Evolutionary conservation across 352 stramenopile genomes (phyloP).

Genomic region (Pythium aphanidermatum): DNA sequence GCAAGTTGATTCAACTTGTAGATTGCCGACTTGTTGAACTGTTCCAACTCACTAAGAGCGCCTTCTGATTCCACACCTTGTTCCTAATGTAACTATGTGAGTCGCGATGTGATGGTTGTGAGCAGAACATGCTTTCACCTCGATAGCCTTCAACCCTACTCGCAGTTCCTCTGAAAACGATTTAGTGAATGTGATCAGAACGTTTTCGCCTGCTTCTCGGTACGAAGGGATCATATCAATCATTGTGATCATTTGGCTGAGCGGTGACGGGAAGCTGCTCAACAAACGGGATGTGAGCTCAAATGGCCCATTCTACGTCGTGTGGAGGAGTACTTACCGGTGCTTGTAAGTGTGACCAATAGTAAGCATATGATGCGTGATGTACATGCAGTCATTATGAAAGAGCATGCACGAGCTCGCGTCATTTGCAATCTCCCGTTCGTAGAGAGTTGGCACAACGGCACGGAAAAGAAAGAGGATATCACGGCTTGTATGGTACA

Average conservation of each 20-base stretch:
- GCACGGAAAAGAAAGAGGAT: conserved; percentile 67
- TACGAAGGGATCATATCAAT: conserved; percentile 72
- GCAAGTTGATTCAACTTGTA: conserved; percentile 64
- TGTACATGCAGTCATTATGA: conserved; percentile 84
- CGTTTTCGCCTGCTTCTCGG: conserved; percentile 49
- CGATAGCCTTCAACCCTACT: conserved; percentile 27
- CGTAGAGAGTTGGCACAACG: conserved; percentile 61
- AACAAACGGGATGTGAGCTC: neutral
- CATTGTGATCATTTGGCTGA: conserved; percentile 68
- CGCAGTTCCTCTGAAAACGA: conserved; percentile 40
- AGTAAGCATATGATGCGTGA: conserved; percentile 73
- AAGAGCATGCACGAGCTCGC: conserved; percentile 65
- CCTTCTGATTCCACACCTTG: conserved; percentile 8
- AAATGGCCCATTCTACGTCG: neutral
- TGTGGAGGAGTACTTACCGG: conserved; percentile 25
- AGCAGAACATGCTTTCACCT: conserved; percentile 40
- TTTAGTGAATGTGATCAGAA: conserved; percentile 38
- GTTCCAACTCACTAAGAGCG: conserved; percentile 29
- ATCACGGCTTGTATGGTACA: conserved; percentile 81
- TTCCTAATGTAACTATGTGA: too few species aligned
- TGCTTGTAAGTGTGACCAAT: conserved; percentile 71
- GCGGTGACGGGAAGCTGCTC: conserved; percentile 36
- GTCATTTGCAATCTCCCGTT: conserved; percentile 61
- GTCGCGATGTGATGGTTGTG: too few species aligned
- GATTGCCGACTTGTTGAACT: conserved; percentile 44